Percentiles rank a stretch among this genome's conserved stretches.
phyloP scores from a whole-genome alignment of 257 asterid species.

The Capsicum pubescens region DNA sequence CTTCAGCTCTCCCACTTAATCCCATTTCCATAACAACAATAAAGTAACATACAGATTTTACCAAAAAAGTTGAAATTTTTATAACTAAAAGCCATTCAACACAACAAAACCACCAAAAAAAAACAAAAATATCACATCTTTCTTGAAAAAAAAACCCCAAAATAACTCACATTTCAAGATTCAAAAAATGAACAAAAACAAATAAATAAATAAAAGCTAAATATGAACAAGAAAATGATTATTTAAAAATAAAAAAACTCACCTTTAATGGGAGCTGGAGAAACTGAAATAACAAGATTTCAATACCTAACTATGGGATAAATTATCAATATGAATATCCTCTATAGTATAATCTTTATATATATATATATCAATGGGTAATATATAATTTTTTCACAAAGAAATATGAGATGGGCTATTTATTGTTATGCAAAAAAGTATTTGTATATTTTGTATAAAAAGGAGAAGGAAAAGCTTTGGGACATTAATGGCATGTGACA shows the following conservation, averaged over 20 bases:
- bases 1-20: not conserved
- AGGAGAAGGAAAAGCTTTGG: not conserved
- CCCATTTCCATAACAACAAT: conserved; percentile 11
- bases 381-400: not conserved
- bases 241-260: not conserved
- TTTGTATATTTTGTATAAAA: not conserved
- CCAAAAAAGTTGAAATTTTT: not conserved
- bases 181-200: not conserved
- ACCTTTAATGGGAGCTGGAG: not conserved
- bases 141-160: not conserved
- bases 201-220: not conserved
- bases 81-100: not conserved
- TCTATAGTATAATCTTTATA: not conserved
- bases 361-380: not conserved
- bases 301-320: not conserved
- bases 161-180: not conserved
- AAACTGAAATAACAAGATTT: not conserved
- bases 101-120: not conserved
- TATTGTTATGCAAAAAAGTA: not conserved
- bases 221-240: not conserved
- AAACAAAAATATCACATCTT: not conserved
- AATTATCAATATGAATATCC: conserved; percentile 8
- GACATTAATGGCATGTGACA: conserved; percentile 22
- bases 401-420: conserved; percentile 1
- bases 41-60: not conserved